Conservation (phyloP, 305 asterid species). For the Fraxinus greggii region DNA sequence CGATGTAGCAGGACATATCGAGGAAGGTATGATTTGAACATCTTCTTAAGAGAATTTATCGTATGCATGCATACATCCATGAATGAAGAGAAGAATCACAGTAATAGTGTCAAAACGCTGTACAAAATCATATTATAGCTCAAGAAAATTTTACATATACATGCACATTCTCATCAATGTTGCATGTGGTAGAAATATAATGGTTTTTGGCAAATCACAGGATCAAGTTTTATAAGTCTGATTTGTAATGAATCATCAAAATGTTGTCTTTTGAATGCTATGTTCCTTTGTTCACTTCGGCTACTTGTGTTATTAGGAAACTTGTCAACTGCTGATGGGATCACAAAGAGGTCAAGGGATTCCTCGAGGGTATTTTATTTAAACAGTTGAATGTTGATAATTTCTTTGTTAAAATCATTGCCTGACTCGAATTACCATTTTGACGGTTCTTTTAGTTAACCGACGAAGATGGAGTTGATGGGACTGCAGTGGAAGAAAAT, state of each 20-base stretch:
- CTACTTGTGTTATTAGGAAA: conserved; percentile 32
- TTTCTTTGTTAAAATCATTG: conserved; percentile 1
- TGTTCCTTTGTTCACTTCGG: conserved; percentile 15
- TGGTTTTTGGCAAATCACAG: neutral
- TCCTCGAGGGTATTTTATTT: conserved; percentile 47
- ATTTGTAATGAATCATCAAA: conserved; percentile 10
- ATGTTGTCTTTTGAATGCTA: neutral
- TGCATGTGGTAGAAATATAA: neutral
- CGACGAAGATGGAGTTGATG: conserved; percentile 48
- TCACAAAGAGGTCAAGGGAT: conserved; percentile 42
- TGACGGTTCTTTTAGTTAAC: conserved; percentile 37
- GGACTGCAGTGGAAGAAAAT: conserved; percentile 55
- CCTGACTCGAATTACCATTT: conserved; percentile 18
- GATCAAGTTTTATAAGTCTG: neutral
- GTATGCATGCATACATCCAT: neutral
- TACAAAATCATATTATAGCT: neutral
- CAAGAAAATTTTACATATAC: neutral
- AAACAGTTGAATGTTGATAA: neutral
- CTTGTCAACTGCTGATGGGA: conserved; percentile 45
- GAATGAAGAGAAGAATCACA: neutral
- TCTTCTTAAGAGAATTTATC: neutral
- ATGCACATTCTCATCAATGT: neutral
- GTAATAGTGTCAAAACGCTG: neutral
- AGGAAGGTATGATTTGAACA: conserved; percentile 44
- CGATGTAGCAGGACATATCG: conserved; percentile 35